Conservation (phyloP, 768 basidiomycete genomes). For the Chalciporus chontae region DNA sequence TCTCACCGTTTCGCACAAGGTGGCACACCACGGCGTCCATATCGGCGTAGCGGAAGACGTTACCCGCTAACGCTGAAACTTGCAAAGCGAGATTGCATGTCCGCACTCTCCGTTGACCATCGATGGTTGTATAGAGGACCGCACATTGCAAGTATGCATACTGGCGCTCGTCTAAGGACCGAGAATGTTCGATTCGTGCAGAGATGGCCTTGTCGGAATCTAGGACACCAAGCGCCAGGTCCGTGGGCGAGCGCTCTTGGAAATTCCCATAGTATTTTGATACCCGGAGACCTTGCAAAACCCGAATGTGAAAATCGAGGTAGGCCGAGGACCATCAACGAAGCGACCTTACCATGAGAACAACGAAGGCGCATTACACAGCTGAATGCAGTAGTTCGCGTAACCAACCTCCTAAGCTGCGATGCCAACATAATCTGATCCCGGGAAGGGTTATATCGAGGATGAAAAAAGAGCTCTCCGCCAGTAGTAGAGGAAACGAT, state of each 20-base stretch:
- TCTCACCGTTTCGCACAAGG: slow-evolving; percentile 74
- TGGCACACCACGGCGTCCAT: slow-evolving; percentile 77
- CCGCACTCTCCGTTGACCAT: slow-evolving; percentile 80
- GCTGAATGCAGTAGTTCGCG: slow-evolving; percentile 73
- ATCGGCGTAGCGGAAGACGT: slow-evolving; percentile 89
- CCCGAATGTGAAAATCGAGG: slow-evolving; percentile 6
- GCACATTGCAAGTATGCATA: slow-evolving; percentile 85
- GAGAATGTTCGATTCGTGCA: slow-evolving; percentile 69
- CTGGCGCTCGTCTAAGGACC: slow-evolving; percentile 62
- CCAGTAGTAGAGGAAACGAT: slow-evolving; percentile 71
- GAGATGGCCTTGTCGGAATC: slow-evolving; percentile 81
- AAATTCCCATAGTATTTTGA: slow-evolving; percentile 72
- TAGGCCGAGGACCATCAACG: background rate
- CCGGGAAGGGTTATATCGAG: slow-evolving; percentile 71
- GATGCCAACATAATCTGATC: slow-evolving; percentile 66
- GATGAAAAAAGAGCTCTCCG: slow-evolving; percentile 90
- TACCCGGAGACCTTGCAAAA: slow-evolving; percentile 54
- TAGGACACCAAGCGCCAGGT: slow-evolving; percentile 74
- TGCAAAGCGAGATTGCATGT: slow-evolving; percentile 83
- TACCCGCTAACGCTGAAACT: slow-evolving; percentile 80
- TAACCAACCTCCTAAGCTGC: slow-evolving; percentile 69
- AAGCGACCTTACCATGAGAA: slow-evolving; percentile 62
- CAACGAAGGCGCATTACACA: slow-evolving; percentile 79
- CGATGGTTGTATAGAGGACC: slow-evolving; percentile 74
- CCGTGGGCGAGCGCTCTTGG: slow-evolving; percentile 60